Evolutionary conservation across 1,284 basidiomycete species (phyloP), one percentile per base, ranked within the genome.

Genomic region (Neonothopanus nambi): DNA sequence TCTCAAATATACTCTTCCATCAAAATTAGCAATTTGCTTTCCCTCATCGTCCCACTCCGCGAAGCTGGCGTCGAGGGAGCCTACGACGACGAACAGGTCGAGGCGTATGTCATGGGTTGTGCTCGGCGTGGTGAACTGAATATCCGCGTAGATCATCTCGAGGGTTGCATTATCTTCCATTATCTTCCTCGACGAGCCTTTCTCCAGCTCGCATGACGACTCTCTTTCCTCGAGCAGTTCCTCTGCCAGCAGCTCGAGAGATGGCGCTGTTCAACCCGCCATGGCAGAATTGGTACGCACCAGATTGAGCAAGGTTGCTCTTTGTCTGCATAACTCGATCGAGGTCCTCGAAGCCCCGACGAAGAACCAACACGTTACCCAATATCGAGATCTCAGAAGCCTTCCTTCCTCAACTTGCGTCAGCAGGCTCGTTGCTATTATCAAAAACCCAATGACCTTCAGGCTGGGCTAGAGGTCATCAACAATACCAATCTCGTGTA

Each of bases 331-430:
- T 69, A 81, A 82, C 53, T 87, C 91, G 8, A 73, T 95, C 35
- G 65, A 71, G 3, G 65, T 72, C 0, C 67, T 90, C 48, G 76
- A 80, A 42, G 69, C 35, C 15, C 28, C 26, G 35, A 41, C 28
- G 11, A 28, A 24, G 48, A 48, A 48, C 20, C 37, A 28, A 26
- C 48, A 11, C 38, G 37, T 17, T 99, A 35, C 98, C 98, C 20
- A 99, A 99, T 71, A 99, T 99, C 73, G 97, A 99, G 74, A 99
- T 99, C 62, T 97, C 97, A 2, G 97, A 99, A 70, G 97, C 98
- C 1, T 99, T 99, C n/a, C n/a, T n/a, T n/a, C 80, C 79, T 99
- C 57, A 99, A 99, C 74, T 83, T 99, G 33, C 89, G 98, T 48
- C 97, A 99, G 70, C 97, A 99, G 72, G 98, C 97, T n/a, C 89